Conservation (phyloP, 2,329 filamentous ascomycete genomes). For the Podosphaera aphanis region DNA sequence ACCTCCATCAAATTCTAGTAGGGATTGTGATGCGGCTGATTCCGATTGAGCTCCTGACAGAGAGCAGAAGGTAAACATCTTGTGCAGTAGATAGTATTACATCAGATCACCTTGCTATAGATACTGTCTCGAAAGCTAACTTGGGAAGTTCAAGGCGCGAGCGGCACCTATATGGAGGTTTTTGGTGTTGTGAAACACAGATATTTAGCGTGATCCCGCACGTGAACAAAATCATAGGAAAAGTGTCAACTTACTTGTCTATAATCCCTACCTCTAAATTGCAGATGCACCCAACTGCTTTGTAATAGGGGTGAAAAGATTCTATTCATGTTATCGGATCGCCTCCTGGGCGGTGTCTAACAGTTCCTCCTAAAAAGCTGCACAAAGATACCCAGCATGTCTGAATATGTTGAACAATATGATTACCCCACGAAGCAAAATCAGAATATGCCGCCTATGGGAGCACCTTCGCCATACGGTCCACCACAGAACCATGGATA, state of each 20-base stretch:
- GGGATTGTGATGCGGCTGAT: conserved; percentile 75
- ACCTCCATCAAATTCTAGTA: conserved; percentile 86
- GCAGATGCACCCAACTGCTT: too few species aligned
- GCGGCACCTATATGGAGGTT: too few species aligned
- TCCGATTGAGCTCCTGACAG: conserved; percentile 76
- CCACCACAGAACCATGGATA: conserved; percentile 7
- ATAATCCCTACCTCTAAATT: too few species aligned
- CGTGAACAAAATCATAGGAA: too few species aligned
- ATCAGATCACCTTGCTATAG: background rate
- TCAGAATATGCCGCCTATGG: conserved; percentile 6
- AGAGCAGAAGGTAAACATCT: conserved; percentile 90
- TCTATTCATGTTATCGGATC: too few species aligned
- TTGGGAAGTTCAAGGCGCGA: too few species aligned
- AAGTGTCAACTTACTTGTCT: too few species aligned
- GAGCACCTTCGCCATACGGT: conserved; percentile 15
- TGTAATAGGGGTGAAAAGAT: too few species aligned
- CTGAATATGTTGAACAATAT: background rate
- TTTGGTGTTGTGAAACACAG: too few species aligned
- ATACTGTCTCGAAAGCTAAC: background rate
- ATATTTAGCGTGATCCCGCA: too few species aligned
- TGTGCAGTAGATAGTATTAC: conserved; percentile 6
- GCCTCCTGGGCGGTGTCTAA: too few species aligned
- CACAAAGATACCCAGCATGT: background rate
- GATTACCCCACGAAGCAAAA: background rate
- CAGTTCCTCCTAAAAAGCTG: too few species aligned